Evolutionary conservation across 371 early-diverging fungal species (phyloP), one percentile per base, ranked within the genome.

Genomic region (Parasitella parasitica): DNA sequence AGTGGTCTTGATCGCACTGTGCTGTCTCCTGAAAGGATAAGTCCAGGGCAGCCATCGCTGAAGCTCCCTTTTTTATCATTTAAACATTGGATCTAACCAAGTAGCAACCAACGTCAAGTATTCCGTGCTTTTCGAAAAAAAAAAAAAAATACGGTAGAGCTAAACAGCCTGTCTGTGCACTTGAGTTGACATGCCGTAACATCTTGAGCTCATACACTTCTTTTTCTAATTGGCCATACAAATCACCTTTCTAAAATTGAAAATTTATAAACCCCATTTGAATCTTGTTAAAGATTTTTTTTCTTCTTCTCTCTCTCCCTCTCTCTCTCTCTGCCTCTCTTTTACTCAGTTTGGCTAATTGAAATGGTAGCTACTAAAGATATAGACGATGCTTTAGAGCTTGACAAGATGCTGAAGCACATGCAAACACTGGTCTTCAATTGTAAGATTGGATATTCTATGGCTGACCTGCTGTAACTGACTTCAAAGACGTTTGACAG

Each of bases 361-460:
- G 53, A 27, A 37, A 72, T 72, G 77, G 70, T 74, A 11, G 30
- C 64, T 22, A 28, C 48, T 30, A 66, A 72, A 28, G 57, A 69
- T 32, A 34, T 41, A 11, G 67, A 64, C 38, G 59, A 57, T 62
- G 76, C 72, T 6, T 39, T 61, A 16, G 75, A 76, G 57, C 65
- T 80, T 16, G 77, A 80, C 43, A 49, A 27, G 2, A 72, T 80
- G 75, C 58, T 80, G 26, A 43, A 48, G 13, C 63, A 58, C 8
- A 67, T 76, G 70, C 75, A 75, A 37, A 60, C 69, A 0, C 55
- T 80, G 32, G 64, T 80, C 18, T 51, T 77, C 27, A 51, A 75
- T 22, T 72, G 80, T 77, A 73, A 55, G 43, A 6, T 8, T 41
- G 16, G 2, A 39, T 6, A 41, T 2, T 18, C 18, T 18, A 16